These are phyloP conservation scores for Fragaria nilgerrensis DNA, from an alignment of 306 rosid genomes.

Conservation along the genomic window DNA sequence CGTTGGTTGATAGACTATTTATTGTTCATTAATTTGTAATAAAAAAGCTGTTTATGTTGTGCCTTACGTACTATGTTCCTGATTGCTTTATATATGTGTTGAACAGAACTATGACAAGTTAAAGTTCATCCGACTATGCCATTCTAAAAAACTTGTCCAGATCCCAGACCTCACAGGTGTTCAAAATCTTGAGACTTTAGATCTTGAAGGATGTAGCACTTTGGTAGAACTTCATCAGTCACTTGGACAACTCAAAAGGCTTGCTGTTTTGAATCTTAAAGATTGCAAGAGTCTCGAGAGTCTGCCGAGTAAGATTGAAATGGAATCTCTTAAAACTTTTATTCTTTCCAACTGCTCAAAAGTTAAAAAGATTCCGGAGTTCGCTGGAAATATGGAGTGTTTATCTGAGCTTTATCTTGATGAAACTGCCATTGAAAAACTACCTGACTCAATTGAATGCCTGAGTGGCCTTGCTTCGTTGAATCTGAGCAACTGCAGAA, in stretches of 20 bases:
- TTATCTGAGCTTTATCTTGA: not conserved
- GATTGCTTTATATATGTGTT: too few species aligned
- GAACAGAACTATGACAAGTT: not conserved
- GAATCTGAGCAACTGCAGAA: conserved; percentile 2
- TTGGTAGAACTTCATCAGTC: not conserved
- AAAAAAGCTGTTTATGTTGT: too few species aligned
- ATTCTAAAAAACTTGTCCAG: not conserved
- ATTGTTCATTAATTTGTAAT: too few species aligned
- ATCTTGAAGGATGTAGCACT: not conserved
- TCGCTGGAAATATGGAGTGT: not conserved
- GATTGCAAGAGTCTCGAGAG: not conserved
- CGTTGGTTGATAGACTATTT: too few species aligned
- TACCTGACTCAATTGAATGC: not conserved
- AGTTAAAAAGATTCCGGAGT: not conserved
- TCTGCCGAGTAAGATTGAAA: not conserved
- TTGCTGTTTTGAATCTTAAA: not conserved
- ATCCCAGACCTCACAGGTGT: not conserved
- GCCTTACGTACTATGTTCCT: too few species aligned
- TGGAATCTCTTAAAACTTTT: not conserved
- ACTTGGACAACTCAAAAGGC: not conserved
- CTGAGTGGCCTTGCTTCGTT: not conserved
- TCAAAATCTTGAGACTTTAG: not conserved
- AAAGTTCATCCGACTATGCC: not conserved
- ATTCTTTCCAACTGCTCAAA: not conserved
- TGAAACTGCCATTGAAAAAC: not conserved